Evolutionary conservation across 31 red algal genomes (phyloP).

Genomic region (Porphyra umbilicalis): DNA sequence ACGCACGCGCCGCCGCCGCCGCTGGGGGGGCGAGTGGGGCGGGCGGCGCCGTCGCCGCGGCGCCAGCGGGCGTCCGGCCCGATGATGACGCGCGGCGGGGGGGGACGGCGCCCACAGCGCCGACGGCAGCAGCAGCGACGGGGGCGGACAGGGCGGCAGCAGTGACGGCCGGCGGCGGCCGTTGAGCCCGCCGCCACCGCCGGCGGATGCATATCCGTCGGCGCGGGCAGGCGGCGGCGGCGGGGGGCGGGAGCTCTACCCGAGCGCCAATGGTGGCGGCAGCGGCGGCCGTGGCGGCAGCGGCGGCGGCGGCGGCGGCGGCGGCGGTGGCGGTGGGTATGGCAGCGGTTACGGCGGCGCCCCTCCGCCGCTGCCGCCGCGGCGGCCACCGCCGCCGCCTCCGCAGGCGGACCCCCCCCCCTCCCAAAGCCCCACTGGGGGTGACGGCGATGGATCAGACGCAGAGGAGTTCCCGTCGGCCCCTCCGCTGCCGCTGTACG

Average conservation of each 20-base stretch:
- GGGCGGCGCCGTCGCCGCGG: too few species aligned
- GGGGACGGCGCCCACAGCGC: background rate
- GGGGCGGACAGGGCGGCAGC: background rate
- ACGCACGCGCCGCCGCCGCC: background rate
- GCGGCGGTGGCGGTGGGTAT: background rate
- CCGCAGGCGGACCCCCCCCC: background rate
- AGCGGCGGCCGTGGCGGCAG: background rate
- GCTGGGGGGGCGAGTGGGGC: background rate
- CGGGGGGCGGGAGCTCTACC: background rate
- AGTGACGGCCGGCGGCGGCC: background rate
- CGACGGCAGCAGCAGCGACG: background rate
- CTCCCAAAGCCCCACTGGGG: background rate
- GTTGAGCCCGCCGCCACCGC: background rate
- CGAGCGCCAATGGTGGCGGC: background rate
- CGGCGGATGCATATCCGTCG: background rate
- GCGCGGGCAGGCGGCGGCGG: background rate
- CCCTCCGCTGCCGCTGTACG: background rate
- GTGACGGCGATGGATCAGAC: background rate
- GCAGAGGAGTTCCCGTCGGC: background rate
- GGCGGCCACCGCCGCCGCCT: background rate
- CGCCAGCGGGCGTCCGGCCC: background rate
- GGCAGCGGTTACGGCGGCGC: background rate
- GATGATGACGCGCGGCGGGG: background rate
- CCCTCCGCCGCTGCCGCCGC: background rate
- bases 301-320: background rate